phyloP scores from a whole-genome alignment of 805 yeast genomes.

The Wickerhamiella domercqiae region DNA sequence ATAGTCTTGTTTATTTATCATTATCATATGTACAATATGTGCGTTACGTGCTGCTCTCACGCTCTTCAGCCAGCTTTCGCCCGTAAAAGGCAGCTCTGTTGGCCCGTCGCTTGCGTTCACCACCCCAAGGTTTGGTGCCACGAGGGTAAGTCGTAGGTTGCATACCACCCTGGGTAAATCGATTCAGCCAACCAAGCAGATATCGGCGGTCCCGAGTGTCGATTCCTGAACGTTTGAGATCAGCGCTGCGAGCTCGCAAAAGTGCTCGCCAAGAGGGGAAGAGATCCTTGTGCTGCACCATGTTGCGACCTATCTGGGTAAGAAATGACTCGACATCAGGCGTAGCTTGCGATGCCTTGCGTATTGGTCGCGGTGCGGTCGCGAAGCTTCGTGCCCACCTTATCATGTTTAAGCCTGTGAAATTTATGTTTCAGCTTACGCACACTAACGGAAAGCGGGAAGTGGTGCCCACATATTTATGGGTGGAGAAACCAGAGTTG shows the following conservation, averaged over 20 bases:
- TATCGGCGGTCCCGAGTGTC: slow-evolving; percentile 52
- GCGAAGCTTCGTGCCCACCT: slow-evolving; percentile 3
- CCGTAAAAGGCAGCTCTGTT: slow-evolving; percentile 34
- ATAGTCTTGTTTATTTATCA: neutral
- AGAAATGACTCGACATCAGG: slow-evolving; percentile 67
- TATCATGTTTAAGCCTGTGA: neutral
- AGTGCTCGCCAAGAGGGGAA: slow-evolving; percentile 65
- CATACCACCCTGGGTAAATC: slow-evolving; percentile 26
- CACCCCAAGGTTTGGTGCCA: slow-evolving; percentile 72
- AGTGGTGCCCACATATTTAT: no score
- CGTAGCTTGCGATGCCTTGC: slow-evolving; percentile 33
- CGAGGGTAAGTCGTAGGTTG: slow-evolving; percentile 11
- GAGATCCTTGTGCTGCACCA: slow-evolving; percentile 47
- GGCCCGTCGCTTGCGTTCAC: slow-evolving; percentile 67
- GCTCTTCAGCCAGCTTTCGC: slow-evolving; percentile 21
- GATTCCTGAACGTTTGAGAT: slow-evolving; percentile 62
- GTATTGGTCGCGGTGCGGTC: neutral
- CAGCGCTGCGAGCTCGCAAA: slow-evolving; percentile 37
- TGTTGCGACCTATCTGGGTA: slow-evolving; percentile 60
- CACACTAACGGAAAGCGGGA: no score
- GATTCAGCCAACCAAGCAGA: slow-evolving; percentile 53
- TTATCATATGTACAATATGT: neutral
- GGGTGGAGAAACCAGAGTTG: no score
- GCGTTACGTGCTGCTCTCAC: slow-evolving; percentile 8
- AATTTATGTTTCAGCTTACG: neutral